Base-by-base conservation (phyloP, 106 monocot genomes). In the Acorus gramineus region DNA sequence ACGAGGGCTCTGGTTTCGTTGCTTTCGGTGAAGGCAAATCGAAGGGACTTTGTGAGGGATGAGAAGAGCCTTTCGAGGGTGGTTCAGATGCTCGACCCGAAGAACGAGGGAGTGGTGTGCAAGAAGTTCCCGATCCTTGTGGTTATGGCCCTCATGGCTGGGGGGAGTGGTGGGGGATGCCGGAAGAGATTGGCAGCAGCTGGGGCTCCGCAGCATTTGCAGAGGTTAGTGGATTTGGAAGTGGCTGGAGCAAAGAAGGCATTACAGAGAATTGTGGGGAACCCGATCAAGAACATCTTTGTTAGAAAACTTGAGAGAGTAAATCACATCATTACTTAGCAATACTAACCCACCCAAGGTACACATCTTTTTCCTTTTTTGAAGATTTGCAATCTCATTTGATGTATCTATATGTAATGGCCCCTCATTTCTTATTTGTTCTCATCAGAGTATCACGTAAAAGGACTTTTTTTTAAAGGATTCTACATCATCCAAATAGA, bases 211-310 rank as follows among this genome's bases (percentile, higher is more conserved):
- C 73, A 78, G 61, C 71, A 73, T 47, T 66, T 93, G 46, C 93
- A 89, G 70, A 84, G 79, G 69, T 76, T 93, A 8, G 85, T 76
- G 0, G 88, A 87, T 2, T 46, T 51, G 4, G 81, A 89, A 4
- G 93, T 93, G 11, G 55, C 82, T 46, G 93, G 89, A 0, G 85
- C 93, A 2, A 85, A 81, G 74, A 89, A 86, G 70, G 89, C 93
- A 3, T 56, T 89, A 66, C 83, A 86, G 66, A 74, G 81, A 67
- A 71, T 89, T 52, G 47, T 81, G 51, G 80, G 89, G 4, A 73
- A 75, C 49, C 78, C 85, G 45, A 53, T 93, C 44, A 89, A 85
- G 70, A 86, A 66, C 54, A 66, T 89, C 51, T 69, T 93, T 49
- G 28, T 86, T 80, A 44, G 59, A 84, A 3, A 69, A 66, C 42